Base-by-base conservation (phyloP, 2,329 filamentous ascomycete genomes). In the Paecilomyces dactylethromorphus region DNA sequence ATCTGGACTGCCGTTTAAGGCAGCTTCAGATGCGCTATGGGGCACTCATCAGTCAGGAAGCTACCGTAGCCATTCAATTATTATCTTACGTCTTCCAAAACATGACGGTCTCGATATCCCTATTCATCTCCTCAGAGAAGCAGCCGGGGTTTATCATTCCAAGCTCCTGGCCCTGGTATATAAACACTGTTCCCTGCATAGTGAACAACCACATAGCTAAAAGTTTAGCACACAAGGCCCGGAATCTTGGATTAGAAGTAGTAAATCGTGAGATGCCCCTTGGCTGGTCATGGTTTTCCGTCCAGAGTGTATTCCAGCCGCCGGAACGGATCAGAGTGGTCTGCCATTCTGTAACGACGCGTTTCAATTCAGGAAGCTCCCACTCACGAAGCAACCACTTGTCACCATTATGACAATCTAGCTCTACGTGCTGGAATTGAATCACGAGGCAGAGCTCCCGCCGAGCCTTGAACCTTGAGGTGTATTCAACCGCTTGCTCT, bases 221-320 rank as follows among this genome's bases (percentile, higher is more conserved):
- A 35, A 65, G 33, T 32, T 65, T 66, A 3, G 63, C 64, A 10
- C 61, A 62, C 13, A 57, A 33, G 2, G 33, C 55, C 12, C 64
- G 58, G 45, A 61, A 61, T 31, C 59, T 53, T 6, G 77, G 77
- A 18, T 71, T 71, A 58, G 81, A 79, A 50, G 75, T 73, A 11
- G 74, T 76, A 29, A 62, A 63, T 10, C 64, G 58, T 3, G 59
- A 62, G 13, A 65, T 60, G 0, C 56, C 58, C 18, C 63, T 80
- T 3, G 80, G 77, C 64, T 85, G 82, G 66, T 87, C 84, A 70
- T 87, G 84, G 68, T 85, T 86, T 68, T 87, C 84, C 21, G 84
- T 76, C 66, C 83, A 86, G 18, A 84, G 69, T 0, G 83, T 82
- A 63, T 83, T 85, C 84, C 84, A 87, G 18, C 82, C 84, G 54